phyloP scores from a whole-genome alignment of 2,329 filamentous ascomycete species.

The Harringtonia aguacate region DNA sequence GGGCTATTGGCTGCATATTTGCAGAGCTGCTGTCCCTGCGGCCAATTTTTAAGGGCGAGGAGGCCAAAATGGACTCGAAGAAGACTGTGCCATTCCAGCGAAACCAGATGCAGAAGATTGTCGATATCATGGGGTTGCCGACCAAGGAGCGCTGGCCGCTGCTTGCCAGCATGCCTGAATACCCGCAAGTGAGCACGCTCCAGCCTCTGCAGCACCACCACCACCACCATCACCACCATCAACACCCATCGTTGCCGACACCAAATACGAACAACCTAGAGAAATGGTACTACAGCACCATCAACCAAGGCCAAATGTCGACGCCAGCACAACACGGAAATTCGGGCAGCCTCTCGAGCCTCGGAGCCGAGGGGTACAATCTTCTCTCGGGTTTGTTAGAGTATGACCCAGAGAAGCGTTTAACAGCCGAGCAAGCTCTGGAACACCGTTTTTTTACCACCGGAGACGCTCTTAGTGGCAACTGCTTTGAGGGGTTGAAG shows the following conservation, averaged over 20 bases:
- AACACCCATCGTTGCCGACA: neutral
- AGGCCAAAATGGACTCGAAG: conserved; percentile 98
- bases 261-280: conserved; percentile 49
- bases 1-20: conserved; percentile 97
- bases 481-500: conserved; percentile 86
- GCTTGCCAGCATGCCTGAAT: conserved; percentile 79
- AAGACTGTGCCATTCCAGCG: conserved; percentile 95
- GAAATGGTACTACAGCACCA: conserved; percentile 67
- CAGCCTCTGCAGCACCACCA: conserved; percentile 29
- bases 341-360: conserved; percentile 36
- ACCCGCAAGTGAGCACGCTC: conserved; percentile 53
- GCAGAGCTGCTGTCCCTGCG: conserved; percentile 82
- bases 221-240: conserved; percentile 18
- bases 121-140: conserved; percentile 88
- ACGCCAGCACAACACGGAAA: conserved; percentile 30
- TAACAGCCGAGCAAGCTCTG: conserved; percentile 82
- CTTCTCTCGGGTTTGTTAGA: conserved; percentile 75
- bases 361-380: conserved; percentile 69
- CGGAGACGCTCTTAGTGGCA: conserved; percentile 61
- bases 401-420: conserved; percentile 81
- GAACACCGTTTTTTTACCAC: conserved; percentile 80
- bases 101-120: conserved; percentile 98
- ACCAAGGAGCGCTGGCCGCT: conserved; percentile 84
- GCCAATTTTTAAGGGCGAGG: conserved; percentile 96
- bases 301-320: conserved; percentile 41